These are phyloP conservation scores for Platismatia glauca DNA, from an alignment of 495 filamentous ascomycete species.

Conservation along the genomic window DNA sequence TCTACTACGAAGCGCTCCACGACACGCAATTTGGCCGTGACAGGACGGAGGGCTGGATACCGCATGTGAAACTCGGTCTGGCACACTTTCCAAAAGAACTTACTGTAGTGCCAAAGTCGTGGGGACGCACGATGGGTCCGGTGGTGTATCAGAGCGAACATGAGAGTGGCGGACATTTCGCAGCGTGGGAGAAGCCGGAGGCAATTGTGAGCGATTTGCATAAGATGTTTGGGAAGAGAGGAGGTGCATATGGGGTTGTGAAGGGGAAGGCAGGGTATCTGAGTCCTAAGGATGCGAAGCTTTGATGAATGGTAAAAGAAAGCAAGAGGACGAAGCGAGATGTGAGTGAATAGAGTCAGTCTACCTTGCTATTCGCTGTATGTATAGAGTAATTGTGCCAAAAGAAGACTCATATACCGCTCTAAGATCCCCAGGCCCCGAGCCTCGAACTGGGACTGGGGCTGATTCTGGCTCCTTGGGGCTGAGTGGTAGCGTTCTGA, in stretches of 20 bases:
- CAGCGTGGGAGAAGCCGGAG: slow-evolving; percentile 49
- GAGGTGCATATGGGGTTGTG: slow-evolving; percentile 31
- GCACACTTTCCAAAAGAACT: slow-evolving; percentile 46
- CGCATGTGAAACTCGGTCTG: slow-evolving; percentile 45
- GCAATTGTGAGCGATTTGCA: slow-evolving; percentile 44
- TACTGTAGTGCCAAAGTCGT: slow-evolving; percentile 39
- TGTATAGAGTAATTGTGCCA: too few species aligned
- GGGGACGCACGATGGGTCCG: slow-evolving; percentile 41
- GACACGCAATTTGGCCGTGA: slow-evolving; percentile 19
- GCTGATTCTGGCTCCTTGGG: too few species aligned
- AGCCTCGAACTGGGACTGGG: too few species aligned
- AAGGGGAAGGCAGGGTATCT: slow-evolving; percentile 27
- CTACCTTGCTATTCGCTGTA: too few species aligned
- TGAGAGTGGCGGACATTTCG: slow-evolving; percentile 53
- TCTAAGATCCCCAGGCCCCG: too few species aligned
- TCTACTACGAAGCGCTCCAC: slow-evolving; percentile 51
- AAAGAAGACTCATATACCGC: too few species aligned
- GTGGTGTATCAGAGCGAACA: slow-evolving; percentile 47
- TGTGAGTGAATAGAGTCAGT: too few species aligned
- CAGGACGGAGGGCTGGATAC: slow-evolving; percentile 26
- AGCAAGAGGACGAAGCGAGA: too few species aligned
- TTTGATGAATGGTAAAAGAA: neutral
- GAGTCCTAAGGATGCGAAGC: slow-evolving; percentile 5
- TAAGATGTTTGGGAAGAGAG: slow-evolving; percentile 45
- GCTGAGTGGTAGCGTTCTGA: too few species aligned